Conservation (phyloP, 106 monocot species). For the Dendrobium catenatum region DNA sequence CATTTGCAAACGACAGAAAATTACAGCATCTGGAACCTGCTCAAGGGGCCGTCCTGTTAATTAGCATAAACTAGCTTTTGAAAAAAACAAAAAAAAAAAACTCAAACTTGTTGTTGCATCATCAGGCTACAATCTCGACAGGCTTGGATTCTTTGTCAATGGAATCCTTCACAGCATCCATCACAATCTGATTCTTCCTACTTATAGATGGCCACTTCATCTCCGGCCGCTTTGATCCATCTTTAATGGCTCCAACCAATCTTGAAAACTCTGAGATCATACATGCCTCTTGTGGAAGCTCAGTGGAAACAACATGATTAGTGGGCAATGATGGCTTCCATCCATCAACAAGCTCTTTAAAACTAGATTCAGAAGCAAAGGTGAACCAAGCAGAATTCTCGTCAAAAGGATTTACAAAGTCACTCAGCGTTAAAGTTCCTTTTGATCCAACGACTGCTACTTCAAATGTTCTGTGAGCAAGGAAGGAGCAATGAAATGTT, state of each 20-base stretch:
- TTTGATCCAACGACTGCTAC: slow-evolving; percentile 37
- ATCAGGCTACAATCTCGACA: slow-evolving; percentile 7
- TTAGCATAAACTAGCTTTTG: too few relatives aligned
- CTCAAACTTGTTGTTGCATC: not conserved
- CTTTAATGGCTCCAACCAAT: slow-evolving; percentile 37
- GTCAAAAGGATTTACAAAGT: slow-evolving; percentile 61
- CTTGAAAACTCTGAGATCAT: slow-evolving; percentile 77
- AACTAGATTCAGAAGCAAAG: slow-evolving; percentile 27
- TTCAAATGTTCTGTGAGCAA: slow-evolving; percentile 49
- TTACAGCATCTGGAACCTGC: too few relatives aligned
- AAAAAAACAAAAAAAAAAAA: not conserved
- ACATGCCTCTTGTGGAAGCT: slow-evolving; percentile 60
- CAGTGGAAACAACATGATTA: slow-evolving; percentile 40
- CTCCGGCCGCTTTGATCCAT: slow-evolving; percentile 7
- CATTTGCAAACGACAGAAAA: too few relatives aligned
- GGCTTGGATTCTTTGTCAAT: slow-evolving; percentile 12
- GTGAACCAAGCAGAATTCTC: slow-evolving; percentile 38
- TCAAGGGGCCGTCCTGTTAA: too few relatives aligned
- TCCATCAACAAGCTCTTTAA: slow-evolving; percentile 40
- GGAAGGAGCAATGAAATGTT: slow-evolving; percentile 68
- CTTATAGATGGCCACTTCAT: slow-evolving; percentile 12
- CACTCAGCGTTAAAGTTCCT: slow-evolving; percentile 43
- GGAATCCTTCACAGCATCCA: slow-evolving; percentile 19
- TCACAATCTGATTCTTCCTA: slow-evolving; percentile 24
- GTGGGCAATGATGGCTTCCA: slow-evolving; percentile 38